These are phyloP conservation scores for Pseudonitzschia multistriata DNA, from an alignment of 108 stramenopile genomes.

Conservation along the genomic window DNA sequence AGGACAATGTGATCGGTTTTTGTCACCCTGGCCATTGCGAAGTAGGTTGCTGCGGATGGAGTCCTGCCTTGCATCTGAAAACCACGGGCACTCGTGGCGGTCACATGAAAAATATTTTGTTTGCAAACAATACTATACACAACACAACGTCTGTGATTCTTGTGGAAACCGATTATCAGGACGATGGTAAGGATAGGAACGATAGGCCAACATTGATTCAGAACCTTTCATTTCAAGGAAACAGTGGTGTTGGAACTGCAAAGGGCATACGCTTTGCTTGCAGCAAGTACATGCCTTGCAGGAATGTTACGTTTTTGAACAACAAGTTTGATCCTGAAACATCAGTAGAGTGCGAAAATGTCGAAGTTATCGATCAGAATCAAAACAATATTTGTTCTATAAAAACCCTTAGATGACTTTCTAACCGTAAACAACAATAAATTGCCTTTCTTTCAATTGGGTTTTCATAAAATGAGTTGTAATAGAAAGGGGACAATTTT, in stretches of 20 bases:
- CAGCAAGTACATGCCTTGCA: conserved; percentile 5
- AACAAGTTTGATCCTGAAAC: conserved; percentile 8
- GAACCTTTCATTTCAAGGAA: background rate
- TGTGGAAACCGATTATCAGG: conserved; percentile 30
- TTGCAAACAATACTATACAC: conserved; percentile 24
- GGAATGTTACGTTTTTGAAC: conserved; percentile 3
- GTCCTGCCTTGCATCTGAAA: conserved; percentile 34
- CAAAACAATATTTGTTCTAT: conserved; percentile 6
- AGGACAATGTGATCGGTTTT: conserved; percentile 22
- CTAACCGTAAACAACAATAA: background rate
- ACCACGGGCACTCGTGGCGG: conserved; percentile 28
- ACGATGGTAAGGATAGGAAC: background rate
- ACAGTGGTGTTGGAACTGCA: background rate
- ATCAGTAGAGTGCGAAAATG: background rate
- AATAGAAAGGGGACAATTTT: too few relatives aligned
- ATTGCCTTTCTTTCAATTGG: conserved; percentile 15
- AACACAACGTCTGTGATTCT: conserved; percentile 26
- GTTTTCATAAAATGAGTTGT: too few relatives aligned
- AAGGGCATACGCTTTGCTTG: background rate
- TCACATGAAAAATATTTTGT: conserved; percentile 23
- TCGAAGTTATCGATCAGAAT: conserved; percentile 10
- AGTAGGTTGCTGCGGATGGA: conserved; percentile 26
- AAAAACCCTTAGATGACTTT: background rate
- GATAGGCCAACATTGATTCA: conserved; percentile 1
- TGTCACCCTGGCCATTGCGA: conserved; percentile 24